Base-by-base conservation (phyloP, 495 filamentous ascomycete genomes). In the Viridothelium virens region DNA sequence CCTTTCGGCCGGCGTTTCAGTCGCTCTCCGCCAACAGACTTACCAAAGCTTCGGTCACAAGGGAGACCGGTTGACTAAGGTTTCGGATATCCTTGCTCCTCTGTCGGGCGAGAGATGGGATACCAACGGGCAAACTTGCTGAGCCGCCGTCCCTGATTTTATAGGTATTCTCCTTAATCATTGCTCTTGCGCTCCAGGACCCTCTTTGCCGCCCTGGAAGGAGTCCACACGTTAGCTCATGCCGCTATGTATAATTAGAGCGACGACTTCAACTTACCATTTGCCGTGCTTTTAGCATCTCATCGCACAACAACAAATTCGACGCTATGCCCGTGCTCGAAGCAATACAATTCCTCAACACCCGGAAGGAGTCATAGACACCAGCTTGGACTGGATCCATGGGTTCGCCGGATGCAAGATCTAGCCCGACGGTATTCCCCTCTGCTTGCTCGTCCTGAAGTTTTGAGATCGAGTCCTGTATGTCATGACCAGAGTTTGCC, bases 361-460 rank as follows among this genome's bases (percentile, higher is more conserved):
- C 94, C 47, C 95, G 86, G 84, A 92, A 99, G 3, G 91, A 96
- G 74, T 99, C 94, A 72, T 91, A 99, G 1, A 99, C 90, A 74
- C 94, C 94, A 71, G 87, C 87, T 64, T 92, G 86, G 36, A 91
- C 84, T n/a, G 94, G 95, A 70, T 97, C 94, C 92, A 97, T 97
- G 4, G 94, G 88, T 71, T 92, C 86, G 39, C 94, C 94, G 4
- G 88, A 90, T 63, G 84, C 81, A 59, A 99, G 81, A 72, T 97
- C 87, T 66, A 99, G 81, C 47, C 94, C 94, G 65, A 92, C 91
- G 25, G 88, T 73, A 70, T 96, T 90, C 48, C 94, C 94, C 25
- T 96, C 89, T 3, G 81, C 77, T 56, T 87, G 83, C 75, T 96
- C 95, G 72, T 96, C 91, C 73, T 94, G 89, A 56, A 99, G 82